phyloP scores from a whole-genome alignment of 2,329 filamentous ascomycete genomes.

The Acarospora socialis region DNA sequence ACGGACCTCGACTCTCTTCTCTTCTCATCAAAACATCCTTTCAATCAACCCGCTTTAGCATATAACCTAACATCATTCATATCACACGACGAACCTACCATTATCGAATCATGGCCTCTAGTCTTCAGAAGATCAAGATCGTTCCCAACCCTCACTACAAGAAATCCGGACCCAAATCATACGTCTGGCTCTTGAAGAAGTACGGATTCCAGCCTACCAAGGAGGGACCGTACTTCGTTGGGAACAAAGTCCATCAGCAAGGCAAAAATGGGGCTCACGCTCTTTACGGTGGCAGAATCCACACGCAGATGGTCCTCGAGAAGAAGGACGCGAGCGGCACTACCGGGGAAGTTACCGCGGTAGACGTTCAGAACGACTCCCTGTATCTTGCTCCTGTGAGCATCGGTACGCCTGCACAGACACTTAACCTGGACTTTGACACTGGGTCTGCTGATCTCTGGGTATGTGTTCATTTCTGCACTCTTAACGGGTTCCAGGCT shows the following conservation, averaged over 20 bases:
- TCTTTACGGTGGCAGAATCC: slow-evolving; percentile 35
- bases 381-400: slow-evolving; percentile 49
- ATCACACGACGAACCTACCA: no score
- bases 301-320: slow-evolving; percentile 36
- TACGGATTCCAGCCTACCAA: slow-evolving; percentile 49
- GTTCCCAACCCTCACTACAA: slow-evolving; percentile 46
- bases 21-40: no score
- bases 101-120: slow-evolving; percentile 22
- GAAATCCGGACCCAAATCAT: slow-evolving; percentile 46
- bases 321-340: slow-evolving; percentile 26
- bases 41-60: no score
- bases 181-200: slow-evolving; percentile 46
- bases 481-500: slow-evolving; percentile 1
- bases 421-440: slow-evolving; percentile 50
- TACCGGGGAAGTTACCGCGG: slow-evolving; percentile 39
- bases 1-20: no score
- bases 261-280: slow-evolving; percentile 33
- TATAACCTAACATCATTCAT: no score
- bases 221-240: slow-evolving; percentile 45
- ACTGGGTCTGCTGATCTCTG: slow-evolving; percentile 58
- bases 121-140: slow-evolving; percentile 31
- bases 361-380: slow-evolving; percentile 54
- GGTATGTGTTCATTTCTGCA: slow-evolving; percentile 32
- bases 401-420: slow-evolving; percentile 53
- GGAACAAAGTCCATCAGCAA: slow-evolving; percentile 34